These are phyloP conservation scores for Nannizziopsis arthrosporioides DNA, from an alignment of 2,329 filamentous ascomycete genomes.

Conservation along the genomic window DNA sequence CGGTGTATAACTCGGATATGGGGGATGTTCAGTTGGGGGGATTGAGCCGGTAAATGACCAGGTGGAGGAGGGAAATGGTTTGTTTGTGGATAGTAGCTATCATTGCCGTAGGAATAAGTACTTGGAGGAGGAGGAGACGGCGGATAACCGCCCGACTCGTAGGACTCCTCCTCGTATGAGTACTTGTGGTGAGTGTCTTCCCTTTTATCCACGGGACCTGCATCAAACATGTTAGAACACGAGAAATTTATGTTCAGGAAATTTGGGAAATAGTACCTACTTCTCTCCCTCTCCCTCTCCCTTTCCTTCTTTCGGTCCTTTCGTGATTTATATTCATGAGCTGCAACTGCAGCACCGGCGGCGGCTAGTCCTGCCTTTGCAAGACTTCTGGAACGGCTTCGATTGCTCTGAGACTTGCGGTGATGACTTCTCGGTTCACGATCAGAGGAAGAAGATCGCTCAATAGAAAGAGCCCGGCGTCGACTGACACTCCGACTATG, in stretches of 20 bases:
- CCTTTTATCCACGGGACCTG: constrained; percentile 22
- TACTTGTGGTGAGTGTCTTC: constrained; percentile 25
- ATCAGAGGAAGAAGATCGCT: constrained; percentile 26
- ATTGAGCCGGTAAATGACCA: constrained; percentile 18
- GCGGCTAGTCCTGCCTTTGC: constrained; percentile 48
- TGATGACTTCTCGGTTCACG: constrained; percentile 23
- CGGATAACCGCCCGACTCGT: constrained; percentile 30
- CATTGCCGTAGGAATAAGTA: constrained; percentile 22
- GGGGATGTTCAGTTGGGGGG: constrained; percentile 1
- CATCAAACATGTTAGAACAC: background rate
- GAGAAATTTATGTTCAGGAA: constrained; percentile 9
- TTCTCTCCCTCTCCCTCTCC: constrained; percentile 41
- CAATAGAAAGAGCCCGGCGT: constrained; percentile 35
- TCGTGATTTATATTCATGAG: constrained; percentile 46
- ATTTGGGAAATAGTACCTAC: constrained; percentile 27
- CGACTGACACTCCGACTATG: constrained; percentile 32
- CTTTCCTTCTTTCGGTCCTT: constrained; percentile 44
- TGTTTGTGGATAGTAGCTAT: constrained; percentile 32
- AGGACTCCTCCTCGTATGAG: constrained; percentile 23
- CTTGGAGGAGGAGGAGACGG: constrained; percentile 25
- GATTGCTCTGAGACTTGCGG: constrained; percentile 24
- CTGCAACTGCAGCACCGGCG: constrained; percentile 46
- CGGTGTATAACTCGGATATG: constrained; percentile 4
- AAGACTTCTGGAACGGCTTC: constrained; percentile 33
- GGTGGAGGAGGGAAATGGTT: constrained; percentile 37